Evolutionary conservation across 805 yeast genomes (phyloP).

Genomic region (Isabelozyma gotoi): DNA sequence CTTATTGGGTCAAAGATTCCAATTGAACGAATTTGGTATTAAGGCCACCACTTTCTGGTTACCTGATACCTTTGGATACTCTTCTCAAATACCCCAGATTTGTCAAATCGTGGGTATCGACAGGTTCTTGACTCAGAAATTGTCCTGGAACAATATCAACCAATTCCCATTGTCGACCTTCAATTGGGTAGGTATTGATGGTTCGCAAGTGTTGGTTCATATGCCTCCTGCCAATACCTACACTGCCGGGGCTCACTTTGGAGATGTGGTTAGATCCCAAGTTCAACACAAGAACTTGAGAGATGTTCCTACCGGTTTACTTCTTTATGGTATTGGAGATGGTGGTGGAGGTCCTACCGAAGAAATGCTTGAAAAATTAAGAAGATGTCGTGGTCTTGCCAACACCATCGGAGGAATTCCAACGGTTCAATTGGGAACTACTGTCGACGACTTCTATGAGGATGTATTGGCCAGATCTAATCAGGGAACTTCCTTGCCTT

Average conservation of each 20-base stretch:
- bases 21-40: constrained; percentile 73
- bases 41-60: constrained; percentile 85
- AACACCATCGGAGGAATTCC: constrained; percentile 82
- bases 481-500: constrained; percentile 66
- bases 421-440: constrained; percentile 70
- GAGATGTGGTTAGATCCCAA: constrained; percentile 82
- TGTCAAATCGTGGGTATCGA: constrained; percentile 85
- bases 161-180: constrained; percentile 86
- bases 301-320: constrained; percentile 74
- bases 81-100: constrained; percentile 92
- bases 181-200: constrained; percentile 94
- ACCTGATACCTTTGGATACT: constrained; percentile 96
- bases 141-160: constrained; percentile 96
- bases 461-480: constrained; percentile 60
- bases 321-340: constrained; percentile 91
- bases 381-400: constrained; percentile 86
- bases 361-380: constrained; percentile 88
- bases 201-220: constrained; percentile 88
- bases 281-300: constrained; percentile 82
- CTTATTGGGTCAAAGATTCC: constrained; percentile 85
- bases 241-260: constrained; percentile 90
- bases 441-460: constrained; percentile 80
- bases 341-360: constrained; percentile 99
- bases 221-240: constrained; percentile 98
- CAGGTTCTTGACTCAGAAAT: constrained; percentile 85